These are phyloP conservation scores for Rhizoclosmatium globosum DNA, from an alignment of 192 early-diverging fungal genomes.

Conservation along the genomic window DNA sequence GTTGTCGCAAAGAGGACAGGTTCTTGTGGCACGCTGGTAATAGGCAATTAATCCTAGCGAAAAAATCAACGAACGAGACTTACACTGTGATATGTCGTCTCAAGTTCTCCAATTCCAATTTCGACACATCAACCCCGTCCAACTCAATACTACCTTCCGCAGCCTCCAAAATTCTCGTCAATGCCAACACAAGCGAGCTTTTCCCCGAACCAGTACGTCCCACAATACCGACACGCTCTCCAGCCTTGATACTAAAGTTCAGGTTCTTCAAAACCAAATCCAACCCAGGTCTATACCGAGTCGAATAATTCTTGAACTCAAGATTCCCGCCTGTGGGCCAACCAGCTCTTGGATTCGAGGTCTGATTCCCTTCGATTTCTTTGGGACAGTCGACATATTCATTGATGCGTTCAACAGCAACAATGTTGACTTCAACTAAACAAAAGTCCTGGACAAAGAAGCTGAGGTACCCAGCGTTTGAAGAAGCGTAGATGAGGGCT, in stretches of 20 bases:
- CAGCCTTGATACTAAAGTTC: conserved; percentile 46
- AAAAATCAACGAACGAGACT: background rate
- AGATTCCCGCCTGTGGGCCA: conserved; percentile 79
- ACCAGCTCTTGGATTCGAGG: background rate
- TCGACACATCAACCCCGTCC: conserved; percentile 78
- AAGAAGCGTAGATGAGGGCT: conserved; percentile 27
- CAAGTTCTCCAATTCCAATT: conserved; percentile 79
- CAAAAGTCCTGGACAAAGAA: conserved; percentile 38
- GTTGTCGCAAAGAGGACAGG: conserved; percentile 65
- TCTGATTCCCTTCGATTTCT: background rate
- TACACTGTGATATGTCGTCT: conserved; percentile 76
- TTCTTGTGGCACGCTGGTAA: conserved; percentile 81
- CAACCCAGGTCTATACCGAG: conserved; percentile 81
- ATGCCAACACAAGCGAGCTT: conserved; percentile 57
- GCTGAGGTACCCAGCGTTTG: conserved; percentile 29
- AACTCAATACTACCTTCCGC: conserved; percentile 63
- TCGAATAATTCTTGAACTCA: conserved; percentile 67
- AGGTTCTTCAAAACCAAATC: conserved; percentile 59
- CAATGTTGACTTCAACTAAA: conserved; percentile 36
- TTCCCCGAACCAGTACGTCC: conserved; percentile 77
- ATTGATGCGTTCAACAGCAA: conserved; percentile 36
- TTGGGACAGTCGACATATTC: conserved; percentile 34
- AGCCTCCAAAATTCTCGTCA: conserved; percentile 75
- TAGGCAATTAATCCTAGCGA: background rate
- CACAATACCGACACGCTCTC: conserved; percentile 62